These are phyloP conservation scores for Fragaria vesca DNA, from an alignment of 306 rosid species.

Conservation along the genomic window DNA sequence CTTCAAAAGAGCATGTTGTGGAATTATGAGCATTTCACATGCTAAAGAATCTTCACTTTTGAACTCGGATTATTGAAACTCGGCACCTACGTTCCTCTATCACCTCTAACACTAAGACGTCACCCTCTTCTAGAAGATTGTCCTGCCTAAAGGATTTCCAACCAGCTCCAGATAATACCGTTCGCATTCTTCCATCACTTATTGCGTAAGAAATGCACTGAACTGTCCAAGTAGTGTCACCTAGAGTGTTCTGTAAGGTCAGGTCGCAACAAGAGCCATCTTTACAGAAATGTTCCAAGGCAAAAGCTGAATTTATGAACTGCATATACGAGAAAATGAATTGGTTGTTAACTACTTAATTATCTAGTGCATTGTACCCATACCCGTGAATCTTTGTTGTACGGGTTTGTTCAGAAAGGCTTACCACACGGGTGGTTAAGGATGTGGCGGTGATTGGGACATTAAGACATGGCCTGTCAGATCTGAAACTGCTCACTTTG, in stretches of 20 bases:
- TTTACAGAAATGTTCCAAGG: not conserved
- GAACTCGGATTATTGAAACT: not conserved
- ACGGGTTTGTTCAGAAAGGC: not conserved
- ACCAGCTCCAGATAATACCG: not conserved
- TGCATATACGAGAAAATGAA: not conserved
- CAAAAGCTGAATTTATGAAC: not conserved
- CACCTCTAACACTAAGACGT: not conserved
- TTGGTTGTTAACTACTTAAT: not conserved
- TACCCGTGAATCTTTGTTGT: not conserved
- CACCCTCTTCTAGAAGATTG: not conserved
- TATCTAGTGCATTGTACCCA: not conserved
- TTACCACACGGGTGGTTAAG: not conserved
- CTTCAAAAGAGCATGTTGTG: not conserved
- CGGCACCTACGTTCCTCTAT: slow-evolving; percentile 1
- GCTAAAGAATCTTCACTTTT: not conserved
- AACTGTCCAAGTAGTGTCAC: not conserved
- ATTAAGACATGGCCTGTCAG: not conserved
- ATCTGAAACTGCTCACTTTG: not conserved
- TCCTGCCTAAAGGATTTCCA: slow-evolving; percentile 9
- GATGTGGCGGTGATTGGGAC: not conserved
- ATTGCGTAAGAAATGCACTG: not conserved
- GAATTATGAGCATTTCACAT: not conserved
- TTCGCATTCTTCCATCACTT: slow-evolving; percentile 3
- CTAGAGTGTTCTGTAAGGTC: not conserved
- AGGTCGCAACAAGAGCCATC: not conserved